These are phyloP conservation scores for Colletotrichum sp. DNA, from an alignment of 2,329 filamentous ascomycete genomes.

Conservation along the genomic window DNA sequence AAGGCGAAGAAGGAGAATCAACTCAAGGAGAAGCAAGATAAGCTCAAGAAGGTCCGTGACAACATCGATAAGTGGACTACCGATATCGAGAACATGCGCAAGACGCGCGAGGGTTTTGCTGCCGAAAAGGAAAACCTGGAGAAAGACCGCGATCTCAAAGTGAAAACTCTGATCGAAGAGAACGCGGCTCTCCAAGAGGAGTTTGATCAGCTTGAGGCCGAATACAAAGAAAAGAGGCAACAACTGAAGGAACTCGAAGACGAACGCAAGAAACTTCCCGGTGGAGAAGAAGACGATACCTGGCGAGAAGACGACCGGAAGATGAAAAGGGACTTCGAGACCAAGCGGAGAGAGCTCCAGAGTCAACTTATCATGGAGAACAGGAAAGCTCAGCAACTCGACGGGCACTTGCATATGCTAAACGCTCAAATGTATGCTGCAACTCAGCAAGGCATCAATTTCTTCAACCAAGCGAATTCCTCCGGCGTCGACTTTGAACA, in stretches of 20 bases:
- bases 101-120: conserved; percentile 58
- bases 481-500: conserved; percentile 54
- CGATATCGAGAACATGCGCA: conserved; percentile 63
- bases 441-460: conserved; percentile 45
- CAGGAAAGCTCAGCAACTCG: conserved; percentile 50
- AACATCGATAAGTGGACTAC: conserved; percentile 72
- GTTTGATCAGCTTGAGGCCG: conserved; percentile 69
- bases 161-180: conserved; percentile 56
- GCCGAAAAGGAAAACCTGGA: conserved; percentile 57
- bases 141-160: conserved; percentile 55
- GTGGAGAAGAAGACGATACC: conserved; percentile 64
- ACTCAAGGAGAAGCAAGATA: conserved; percentile 71
- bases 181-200: conserved; percentile 69
- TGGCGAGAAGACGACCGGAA: conserved; percentile 57
- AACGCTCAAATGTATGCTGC: conserved; percentile 50
- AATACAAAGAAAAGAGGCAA: conserved; percentile 63
- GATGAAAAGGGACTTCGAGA: conserved; percentile 61
- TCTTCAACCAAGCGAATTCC: conserved; percentile 51
- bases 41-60: conserved; percentile 72
- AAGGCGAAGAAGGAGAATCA: conserved; percentile 78
- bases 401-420: conserved; percentile 51
- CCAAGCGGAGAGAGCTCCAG: conserved; percentile 58
- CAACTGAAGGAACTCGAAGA: conserved; percentile 78
- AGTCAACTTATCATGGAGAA: conserved; percentile 51
- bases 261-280: conserved; percentile 67